Evolutionary conservation across 2,329 filamentous ascomycete species (phyloP).

Genomic region (Taxawa tesnikishii): DNA sequence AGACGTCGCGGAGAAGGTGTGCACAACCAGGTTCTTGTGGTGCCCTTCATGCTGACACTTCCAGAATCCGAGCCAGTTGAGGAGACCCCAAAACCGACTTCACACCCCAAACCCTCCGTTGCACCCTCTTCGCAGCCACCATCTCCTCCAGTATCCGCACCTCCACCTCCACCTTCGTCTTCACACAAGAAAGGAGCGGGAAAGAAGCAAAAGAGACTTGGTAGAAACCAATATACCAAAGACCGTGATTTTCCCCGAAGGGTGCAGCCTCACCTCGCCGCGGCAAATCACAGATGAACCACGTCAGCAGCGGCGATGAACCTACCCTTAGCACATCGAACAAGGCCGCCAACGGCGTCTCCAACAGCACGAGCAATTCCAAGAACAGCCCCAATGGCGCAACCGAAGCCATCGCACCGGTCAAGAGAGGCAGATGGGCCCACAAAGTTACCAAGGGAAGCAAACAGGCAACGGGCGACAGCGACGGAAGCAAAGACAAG

Average conservation of each 20-base stretch:
- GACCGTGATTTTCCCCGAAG: slow-evolving; percentile 49
- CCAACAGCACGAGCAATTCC: slow-evolving; percentile 34
- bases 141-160: slow-evolving; percentile 20
- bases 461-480: slow-evolving; percentile 18
- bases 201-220: slow-evolving; percentile 47
- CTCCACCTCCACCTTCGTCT: slow-evolving; percentile 27
- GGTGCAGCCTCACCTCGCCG: slow-evolving; percentile 38
- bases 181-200: slow-evolving; percentile 51
- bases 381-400: slow-evolving; percentile 19
- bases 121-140: slow-evolving; percentile 30
- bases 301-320: slow-evolving; percentile 19
- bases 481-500: slow-evolving; percentile 9
- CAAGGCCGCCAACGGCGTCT: slow-evolving; percentile 10
- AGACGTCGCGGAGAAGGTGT: slow-evolving; percentile 70
- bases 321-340: slow-evolving; percentile 28
- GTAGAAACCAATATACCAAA: slow-evolving; percentile 73
- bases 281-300: slow-evolving; percentile 14
- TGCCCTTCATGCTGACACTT: slow-evolving; percentile 14
- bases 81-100: slow-evolving; percentile 42
- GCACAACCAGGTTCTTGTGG: slow-evolving; percentile 14
- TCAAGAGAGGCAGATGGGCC: slow-evolving; percentile 16
- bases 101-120: slow-evolving; percentile 24
- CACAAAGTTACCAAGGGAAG: slow-evolving; percentile 12
- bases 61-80: slow-evolving; percentile 62
- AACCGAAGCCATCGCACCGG: slow-evolving; percentile 22